A percentile compares a stretch with the other conserved stretches of the same genome.
These are phyloP conservation scores for Penicillium ochrochloron DNA, from an alignment of 495 filamentous ascomycete genomes.

Conservation along the genomic window DNA sequence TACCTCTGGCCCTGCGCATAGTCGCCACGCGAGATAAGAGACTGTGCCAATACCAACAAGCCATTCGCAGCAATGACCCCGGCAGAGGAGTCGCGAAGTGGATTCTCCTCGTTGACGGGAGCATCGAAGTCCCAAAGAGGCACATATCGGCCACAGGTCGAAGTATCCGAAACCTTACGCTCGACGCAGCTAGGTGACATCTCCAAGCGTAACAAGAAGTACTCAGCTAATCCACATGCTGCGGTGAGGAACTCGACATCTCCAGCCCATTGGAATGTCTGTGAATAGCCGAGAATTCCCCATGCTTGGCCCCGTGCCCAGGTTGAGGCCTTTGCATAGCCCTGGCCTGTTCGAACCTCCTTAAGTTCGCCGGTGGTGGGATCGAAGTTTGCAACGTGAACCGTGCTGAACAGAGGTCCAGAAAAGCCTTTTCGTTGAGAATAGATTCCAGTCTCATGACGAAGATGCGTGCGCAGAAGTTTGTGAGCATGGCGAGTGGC, in stretches of 20 bases:
- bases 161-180: not conserved
- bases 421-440: conserved; percentile 15
- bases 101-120: conserved; percentile 30
- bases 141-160: conserved; percentile 29
- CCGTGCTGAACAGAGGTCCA: conserved; percentile 31
- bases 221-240: conserved; percentile 41
- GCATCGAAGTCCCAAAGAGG: conserved; percentile 50
- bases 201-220: conserved; percentile 39
- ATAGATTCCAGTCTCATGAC: conserved; percentile 26
- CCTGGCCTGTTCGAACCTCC: conserved; percentile 42
- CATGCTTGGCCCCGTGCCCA: conserved; percentile 52
- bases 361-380: conserved; percentile 42
- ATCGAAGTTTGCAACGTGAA: conserved; percentile 48
- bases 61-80: conserved; percentile 48
- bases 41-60: conserved; percentile 35
- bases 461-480: conserved; percentile 36
- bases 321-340: conserved; percentile 40
- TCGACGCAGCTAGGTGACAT: conserved; percentile 25
- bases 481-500: conserved; percentile 43
- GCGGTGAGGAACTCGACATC: conserved; percentile 40
- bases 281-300: conserved; percentile 49
- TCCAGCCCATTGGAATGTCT: conserved; percentile 48
- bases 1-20: conserved; percentile 27
- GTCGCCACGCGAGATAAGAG: conserved; percentile 27
- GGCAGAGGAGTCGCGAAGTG: conserved; percentile 42